These are phyloP conservation scores for Litsea cubeba DNA, from an alignment of 164 flowering plant genomes.

Conservation along the genomic window DNA sequence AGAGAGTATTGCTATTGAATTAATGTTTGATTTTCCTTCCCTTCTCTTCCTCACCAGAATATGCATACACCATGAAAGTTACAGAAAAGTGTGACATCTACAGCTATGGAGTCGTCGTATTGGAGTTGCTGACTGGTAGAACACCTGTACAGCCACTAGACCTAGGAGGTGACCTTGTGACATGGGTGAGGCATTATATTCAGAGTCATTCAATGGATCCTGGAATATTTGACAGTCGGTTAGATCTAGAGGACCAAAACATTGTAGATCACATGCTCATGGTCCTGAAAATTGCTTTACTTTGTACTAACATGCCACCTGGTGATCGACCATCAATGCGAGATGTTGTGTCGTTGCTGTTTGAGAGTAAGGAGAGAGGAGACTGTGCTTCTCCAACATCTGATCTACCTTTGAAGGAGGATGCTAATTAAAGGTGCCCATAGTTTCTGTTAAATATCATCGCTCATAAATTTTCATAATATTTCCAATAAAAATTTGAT, in stretches of 20 bases:
- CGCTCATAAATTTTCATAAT: conserved; percentile 26
- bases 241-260: conserved; percentile 41
- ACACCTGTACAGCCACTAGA: conserved; percentile 90
- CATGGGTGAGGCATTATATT: conserved; percentile 57
- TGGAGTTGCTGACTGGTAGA: conserved; percentile 89
- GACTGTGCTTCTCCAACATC: conserved; percentile 24
- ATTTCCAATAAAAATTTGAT: conserved; percentile 12
- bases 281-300: conserved; percentile 70
- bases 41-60: conserved; percentile 47
- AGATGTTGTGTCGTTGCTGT: conserved; percentile 77
- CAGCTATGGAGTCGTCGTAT: conserved; percentile 38
- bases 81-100: conserved; percentile 93
- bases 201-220: conserved; percentile 50
- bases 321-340: conserved; percentile 93
- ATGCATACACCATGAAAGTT: conserved; percentile 97
- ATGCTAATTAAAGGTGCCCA: conserved; percentile 14
- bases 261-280: conserved; percentile 65
- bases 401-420: conserved; percentile 34
- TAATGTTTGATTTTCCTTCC: background rate
- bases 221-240: conserved; percentile 61
- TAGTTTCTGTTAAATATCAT: background rate
- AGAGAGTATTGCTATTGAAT: background rate
- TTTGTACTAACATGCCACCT: conserved; percentile 77
- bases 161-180: conserved; percentile 87
- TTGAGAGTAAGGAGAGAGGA: conserved; percentile 53